Conservation (phyloP, 192 early-diverging fungal genomes). For the Gryganskiella cystojenkinii region DNA sequence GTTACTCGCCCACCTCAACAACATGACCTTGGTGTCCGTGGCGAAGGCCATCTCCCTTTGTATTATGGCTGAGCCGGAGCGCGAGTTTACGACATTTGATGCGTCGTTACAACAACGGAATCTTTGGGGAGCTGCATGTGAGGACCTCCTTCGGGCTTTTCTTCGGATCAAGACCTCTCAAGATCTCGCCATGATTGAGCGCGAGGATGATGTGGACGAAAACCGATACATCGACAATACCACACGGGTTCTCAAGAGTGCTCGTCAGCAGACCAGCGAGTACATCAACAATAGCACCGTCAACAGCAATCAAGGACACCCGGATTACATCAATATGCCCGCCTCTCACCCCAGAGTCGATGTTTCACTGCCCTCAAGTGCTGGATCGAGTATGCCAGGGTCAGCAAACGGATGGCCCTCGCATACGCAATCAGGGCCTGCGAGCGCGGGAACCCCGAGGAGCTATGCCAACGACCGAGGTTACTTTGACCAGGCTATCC, state of each 20-base stretch:
- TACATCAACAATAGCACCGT: background rate
- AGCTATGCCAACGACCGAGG: conserved; percentile 6
- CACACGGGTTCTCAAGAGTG: conserved; percentile 49
- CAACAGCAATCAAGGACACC: too few relatives aligned
- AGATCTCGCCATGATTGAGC: conserved; percentile 43
- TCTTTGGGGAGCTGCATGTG: conserved; percentile 44
- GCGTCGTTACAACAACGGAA: conserved; percentile 42
- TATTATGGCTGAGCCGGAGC: conserved; percentile 46
- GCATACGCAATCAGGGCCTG: background rate
- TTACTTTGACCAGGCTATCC: conserved; percentile 23
- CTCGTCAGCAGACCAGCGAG: conserved; percentile 27
- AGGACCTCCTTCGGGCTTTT: conserved; percentile 43
- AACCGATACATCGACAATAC: conserved; percentile 43
- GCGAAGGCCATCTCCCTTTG: conserved; percentile 48
- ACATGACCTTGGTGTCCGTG: conserved; percentile 41
- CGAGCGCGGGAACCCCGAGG: conserved; percentile 15
- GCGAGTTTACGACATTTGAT: conserved; percentile 41
- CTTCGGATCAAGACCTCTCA: conserved; percentile 44
- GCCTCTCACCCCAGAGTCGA: conserved; percentile 6
- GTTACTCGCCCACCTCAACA: conserved; percentile 37
- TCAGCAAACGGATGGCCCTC: conserved; percentile 8
- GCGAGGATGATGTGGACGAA: conserved; percentile 44
- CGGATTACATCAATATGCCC: conserved; percentile 12
- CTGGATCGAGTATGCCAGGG: conserved; percentile 19
- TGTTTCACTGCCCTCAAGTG: conserved; percentile 28